Conservation (phyloP, 208 protist species). For the Trypanosoma conorhini region DNA sequence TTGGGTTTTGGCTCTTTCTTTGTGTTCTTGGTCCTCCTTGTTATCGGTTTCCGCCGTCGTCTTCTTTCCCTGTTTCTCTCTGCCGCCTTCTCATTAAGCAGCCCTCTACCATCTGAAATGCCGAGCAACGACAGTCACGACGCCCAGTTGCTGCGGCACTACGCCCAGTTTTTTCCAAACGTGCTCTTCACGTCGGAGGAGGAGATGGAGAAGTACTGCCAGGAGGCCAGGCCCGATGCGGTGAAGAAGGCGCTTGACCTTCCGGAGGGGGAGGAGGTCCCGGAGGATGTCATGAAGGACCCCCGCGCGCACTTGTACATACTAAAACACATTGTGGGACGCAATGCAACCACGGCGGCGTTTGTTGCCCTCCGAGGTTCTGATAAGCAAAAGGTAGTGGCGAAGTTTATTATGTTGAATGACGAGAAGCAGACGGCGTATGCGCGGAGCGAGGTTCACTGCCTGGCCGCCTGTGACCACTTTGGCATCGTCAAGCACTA, state of each 20-base stretch:
- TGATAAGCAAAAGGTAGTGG: constrained; percentile 62
- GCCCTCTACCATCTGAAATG: constrained; percentile 16
- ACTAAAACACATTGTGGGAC: constrained; percentile 70
- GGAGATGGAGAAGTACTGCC: constrained; percentile 62
- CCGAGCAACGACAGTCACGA: constrained; percentile 37
- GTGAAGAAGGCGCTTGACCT: constrained; percentile 36
- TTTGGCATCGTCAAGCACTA: constrained; percentile 91
- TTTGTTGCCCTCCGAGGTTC: constrained; percentile 79
- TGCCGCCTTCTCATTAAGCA: not conserved
- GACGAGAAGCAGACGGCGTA: constrained; percentile 84
- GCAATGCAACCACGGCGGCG: constrained; percentile 83
- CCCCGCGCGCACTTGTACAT: constrained; percentile 86
- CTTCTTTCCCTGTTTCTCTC: constrained; percentile 6
- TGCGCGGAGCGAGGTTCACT: constrained; percentile 85
- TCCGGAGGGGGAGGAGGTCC: constrained; percentile 72
- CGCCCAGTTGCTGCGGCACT: constrained; percentile 71
- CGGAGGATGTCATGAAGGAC: constrained; percentile 43
- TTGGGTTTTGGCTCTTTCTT: not conserved
- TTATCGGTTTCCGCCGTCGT: not conserved
- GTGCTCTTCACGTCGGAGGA: constrained; percentile 74
- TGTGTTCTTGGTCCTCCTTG: not conserved
- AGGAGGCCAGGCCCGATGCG: constrained; percentile 39
- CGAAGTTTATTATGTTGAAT: constrained; percentile 86
- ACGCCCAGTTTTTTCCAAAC: constrained; percentile 80
- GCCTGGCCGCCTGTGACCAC: constrained; percentile 85